Conservation (phyloP, 371 early-diverging fungal species). For the Saksenaea vasiformis region DNA sequence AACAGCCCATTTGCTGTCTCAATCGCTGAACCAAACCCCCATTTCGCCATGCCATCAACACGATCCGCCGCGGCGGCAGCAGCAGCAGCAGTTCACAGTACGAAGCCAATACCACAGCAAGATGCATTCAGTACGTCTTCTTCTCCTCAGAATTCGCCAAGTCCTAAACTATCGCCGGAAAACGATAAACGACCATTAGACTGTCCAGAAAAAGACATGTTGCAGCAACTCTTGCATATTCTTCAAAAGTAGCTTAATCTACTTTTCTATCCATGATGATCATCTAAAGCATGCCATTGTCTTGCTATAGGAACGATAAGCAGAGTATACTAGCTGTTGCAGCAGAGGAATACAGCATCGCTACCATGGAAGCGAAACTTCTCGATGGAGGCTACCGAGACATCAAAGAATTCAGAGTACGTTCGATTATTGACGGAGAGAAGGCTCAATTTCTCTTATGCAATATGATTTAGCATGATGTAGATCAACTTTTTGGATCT, state of each 20-base stretch:
- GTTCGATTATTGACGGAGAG: not conserved
- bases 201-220: not conserved
- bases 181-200: not conserved
- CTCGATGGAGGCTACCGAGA: not conserved
- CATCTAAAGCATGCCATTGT: not conserved
- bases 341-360: not conserved
- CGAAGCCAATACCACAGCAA: not conserved
- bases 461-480: conserved; percentile 7
- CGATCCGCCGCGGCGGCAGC: not conserved
- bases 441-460: not conserved
- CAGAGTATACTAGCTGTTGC: not conserved
- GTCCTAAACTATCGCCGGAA: not conserved
- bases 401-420: conserved; percentile 14
- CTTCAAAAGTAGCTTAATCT: not conserved
- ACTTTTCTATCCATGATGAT: not conserved
- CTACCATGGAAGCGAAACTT: conserved; percentile 7
- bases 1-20: not conserved
- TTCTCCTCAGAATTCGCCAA: not conserved
- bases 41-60: not conserved
- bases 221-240: not conserved
- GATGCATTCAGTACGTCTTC: not conserved
- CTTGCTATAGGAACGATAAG: not conserved
- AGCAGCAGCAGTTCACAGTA: not conserved
- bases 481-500: conserved; percentile 9
- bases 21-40: not conserved